Percentiles rank a stretch among this genome's conserved stretches.
These are phyloP conservation scores for Cyclocybe cylindracea DNA, from an alignment of 768 basidiomycete genomes.

Conservation along the genomic window DNA sequence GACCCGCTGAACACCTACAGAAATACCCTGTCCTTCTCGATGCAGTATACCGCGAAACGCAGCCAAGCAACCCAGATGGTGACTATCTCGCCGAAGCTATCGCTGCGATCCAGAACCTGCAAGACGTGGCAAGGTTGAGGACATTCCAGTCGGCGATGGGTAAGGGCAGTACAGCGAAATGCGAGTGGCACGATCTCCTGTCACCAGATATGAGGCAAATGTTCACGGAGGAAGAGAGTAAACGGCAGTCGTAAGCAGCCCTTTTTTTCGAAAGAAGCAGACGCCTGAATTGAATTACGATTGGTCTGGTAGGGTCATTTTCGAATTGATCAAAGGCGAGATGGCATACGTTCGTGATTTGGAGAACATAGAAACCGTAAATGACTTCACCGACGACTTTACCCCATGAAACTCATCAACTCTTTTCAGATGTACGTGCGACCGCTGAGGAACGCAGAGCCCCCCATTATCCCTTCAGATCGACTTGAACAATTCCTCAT, in stretches of 20 bases:
- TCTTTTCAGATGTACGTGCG: conserved; percentile 74
- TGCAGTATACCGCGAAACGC: conserved; percentile 84
- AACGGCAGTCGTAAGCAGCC: conserved; percentile 80
- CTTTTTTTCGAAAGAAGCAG: too few species aligned
- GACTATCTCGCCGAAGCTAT: conserved; percentile 83
- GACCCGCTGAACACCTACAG: conserved; percentile 83
- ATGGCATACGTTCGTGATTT: conserved; percentile 97
- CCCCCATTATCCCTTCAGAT: conserved; percentile 76
- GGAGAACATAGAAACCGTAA: conserved; percentile 80
- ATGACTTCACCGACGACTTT: conserved; percentile 20
- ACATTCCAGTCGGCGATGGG: conserved; percentile 93
- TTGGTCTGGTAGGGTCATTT: conserved; percentile 65
- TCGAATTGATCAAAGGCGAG: conserved; percentile 93
- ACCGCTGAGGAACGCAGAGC: conserved; percentile 71
- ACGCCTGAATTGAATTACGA: too few species aligned
- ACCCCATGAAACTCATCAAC: background rate
- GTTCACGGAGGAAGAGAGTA: conserved; percentile 73
- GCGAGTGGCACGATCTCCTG: conserved; percentile 90
- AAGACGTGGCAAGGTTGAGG: conserved; percentile 76
- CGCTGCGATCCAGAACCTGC: conserved; percentile 78
- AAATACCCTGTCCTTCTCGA: conserved; percentile 86
- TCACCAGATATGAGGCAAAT: conserved; percentile 57
- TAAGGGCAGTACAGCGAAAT: conserved; percentile 73
- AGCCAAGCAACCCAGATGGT: conserved; percentile 75
- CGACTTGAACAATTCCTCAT: conserved; percentile 75